Conservation (phyloP, 2,329 filamentous ascomycete genomes). For the Fusarium stilboides region DNA sequence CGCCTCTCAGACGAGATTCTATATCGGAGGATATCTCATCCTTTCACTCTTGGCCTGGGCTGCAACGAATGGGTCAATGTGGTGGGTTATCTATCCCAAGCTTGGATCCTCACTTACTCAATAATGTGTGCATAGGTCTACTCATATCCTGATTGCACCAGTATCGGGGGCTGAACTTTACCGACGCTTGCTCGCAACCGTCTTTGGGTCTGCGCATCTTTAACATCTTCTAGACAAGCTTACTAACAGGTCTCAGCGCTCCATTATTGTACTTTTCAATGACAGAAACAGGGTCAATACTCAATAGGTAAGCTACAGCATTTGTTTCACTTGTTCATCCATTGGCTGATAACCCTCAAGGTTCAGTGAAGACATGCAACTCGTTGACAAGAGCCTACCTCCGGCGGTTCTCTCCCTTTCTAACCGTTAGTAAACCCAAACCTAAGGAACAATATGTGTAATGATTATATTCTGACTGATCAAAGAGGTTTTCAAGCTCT, state of each 20-base stretch:
- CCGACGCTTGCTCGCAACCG: background rate
- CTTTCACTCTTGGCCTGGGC: background rate
- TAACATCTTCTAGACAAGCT: too few species aligned
- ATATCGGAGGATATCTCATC: background rate
- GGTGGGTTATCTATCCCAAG: background rate
- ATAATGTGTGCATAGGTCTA: background rate
- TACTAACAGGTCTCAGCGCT: background rate
- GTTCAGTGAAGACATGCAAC: constrained; percentile 6
- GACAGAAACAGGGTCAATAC: background rate
- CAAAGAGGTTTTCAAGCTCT: background rate
- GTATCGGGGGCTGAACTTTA: background rate
- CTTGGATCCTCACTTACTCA: too few species aligned
- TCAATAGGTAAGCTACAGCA: background rate
- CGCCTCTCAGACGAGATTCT: background rate
- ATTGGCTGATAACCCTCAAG: background rate
- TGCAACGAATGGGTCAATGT: constrained; percentile 1
- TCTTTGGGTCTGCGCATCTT: background rate
- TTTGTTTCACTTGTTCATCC: too few species aligned
- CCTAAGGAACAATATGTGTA: too few species aligned
- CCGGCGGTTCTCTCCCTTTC: background rate
- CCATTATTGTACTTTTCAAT: background rate
- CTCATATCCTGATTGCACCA: background rate
- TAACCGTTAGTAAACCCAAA: background rate
- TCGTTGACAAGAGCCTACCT: background rate
- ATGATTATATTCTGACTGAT: too few species aligned